Percentiles rank a stretch among this genome's conserved stretches.
Evolutionary conservation across 1,284 basidiomycete species (phyloP).

Genomic region (Porogramme epimiltina): DNA sequence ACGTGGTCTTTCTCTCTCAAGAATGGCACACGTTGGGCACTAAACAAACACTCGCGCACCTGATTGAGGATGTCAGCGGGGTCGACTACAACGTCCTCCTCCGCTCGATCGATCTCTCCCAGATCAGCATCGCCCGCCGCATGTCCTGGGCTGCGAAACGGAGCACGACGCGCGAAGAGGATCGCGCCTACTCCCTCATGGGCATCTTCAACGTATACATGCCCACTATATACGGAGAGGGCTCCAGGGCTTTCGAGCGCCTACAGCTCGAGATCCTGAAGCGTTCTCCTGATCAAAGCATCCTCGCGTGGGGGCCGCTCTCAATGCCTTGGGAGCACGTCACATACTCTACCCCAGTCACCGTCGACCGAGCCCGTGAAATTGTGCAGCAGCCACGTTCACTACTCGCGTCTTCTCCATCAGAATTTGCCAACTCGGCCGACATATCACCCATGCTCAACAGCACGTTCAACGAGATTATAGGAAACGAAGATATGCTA

Average conservation of each 20-base stretch:
- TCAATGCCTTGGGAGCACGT: background rate
- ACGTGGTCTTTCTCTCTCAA: too few relatives aligned
- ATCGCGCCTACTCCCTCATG: constrained; percentile 3
- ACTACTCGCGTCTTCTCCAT: constrained; percentile 2
- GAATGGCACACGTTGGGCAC: too few relatives aligned
- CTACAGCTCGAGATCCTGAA: constrained; percentile 3
- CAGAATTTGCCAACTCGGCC: background rate
- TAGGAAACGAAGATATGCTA: background rate
- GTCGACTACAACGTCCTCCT: too few relatives aligned
- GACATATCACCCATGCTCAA: background rate
- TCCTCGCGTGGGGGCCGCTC: background rate
- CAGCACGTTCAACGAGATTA: background rate
- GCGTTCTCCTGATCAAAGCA: background rate
- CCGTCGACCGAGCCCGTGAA: background rate
- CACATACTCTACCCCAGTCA: background rate
- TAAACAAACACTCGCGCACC: too few relatives aligned
- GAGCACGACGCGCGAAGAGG: background rate
- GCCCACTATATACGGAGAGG: constrained; percentile 1
- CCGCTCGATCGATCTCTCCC: too few relatives aligned
- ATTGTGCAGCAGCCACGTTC: background rate
- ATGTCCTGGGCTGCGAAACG: background rate
- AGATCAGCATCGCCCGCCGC: too few relatives aligned
- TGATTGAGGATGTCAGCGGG: too few relatives aligned
- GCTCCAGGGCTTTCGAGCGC: background rate
- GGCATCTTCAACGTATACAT: constrained; percentile 1